Base-by-base conservation (phyloP, 2,329 filamentous ascomycete species). In the Verticillium klebahnii region DNA sequence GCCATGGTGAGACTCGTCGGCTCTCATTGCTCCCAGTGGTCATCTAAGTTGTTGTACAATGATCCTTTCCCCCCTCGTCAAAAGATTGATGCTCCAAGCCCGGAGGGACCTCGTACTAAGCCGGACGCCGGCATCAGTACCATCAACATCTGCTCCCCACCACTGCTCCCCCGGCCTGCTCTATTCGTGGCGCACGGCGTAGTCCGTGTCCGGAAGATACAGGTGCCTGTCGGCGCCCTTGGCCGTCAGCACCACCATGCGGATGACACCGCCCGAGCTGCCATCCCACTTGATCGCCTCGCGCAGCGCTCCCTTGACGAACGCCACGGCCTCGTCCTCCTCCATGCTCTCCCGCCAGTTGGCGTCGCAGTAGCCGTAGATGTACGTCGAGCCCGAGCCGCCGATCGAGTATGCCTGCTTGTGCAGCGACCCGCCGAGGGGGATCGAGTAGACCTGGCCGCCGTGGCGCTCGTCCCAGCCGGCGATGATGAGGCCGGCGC, bases 211-310 rank as follows among this genome's bases (percentile, higher is more conserved):
- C 54, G 95, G 95, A 72, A 99, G 84, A 77, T 98, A 99, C 74
- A 99, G 79, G 82, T 98, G 95, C 79, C 95, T 87, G 78, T 95
- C 88, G 7, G 94, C 93, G 39, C 95, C 95, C 73, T 90, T 87
- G 71, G 88, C 88, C 65, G 94, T 99, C 78, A 99, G 80, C 63
- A 99, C 95, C 65, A 98, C 94, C 91, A 99, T 92, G 69, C 95
- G 88, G 72, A 99, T 99, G 64, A 99, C 95, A 80, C 95, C 95
- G 68, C 95, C 95, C 3, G 95, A 98, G 82, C 93, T 97, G 67
- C 95, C 95, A 75, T 99, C 95, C 95, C 95, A 99, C 80, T 97
- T 97, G 85, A 99, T 98, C 17, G 95, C 95, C 83, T 99, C 94
- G 72, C 87, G 82, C 73, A 99, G 81, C 36, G 95, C 89, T 57